Percentiles rank a stretch among this genome's conserved stretches.
Evolutionary conservation across 768 basidiomycete genomes (phyloP).

Genomic region (Cytidiella melzeri): DNA sequence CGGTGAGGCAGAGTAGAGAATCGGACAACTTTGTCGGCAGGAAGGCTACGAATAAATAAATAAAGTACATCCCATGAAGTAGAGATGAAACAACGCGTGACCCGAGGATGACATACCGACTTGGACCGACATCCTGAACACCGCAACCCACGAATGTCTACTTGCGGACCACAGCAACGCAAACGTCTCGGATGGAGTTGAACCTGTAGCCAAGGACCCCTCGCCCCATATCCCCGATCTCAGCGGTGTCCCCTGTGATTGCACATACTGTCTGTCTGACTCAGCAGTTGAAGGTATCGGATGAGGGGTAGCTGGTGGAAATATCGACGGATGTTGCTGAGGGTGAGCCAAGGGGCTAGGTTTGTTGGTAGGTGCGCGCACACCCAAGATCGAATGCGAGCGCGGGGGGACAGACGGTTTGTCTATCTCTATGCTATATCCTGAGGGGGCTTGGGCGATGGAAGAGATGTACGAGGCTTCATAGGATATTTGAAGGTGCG

Average conservation of each 20-base stretch:
- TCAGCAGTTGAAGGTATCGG: slow-evolving; percentile 73
- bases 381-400: slow-evolving; percentile 19
- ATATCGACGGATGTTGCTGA: slow-evolving; percentile 44
- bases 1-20: slow-evolving; percentile 79
- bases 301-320: slow-evolving; percentile 79
- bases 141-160: slow-evolving; percentile 65
- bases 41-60: slow-evolving; percentile 47
- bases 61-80: background rate
- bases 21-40: slow-evolving; percentile 61
- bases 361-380: slow-evolving; percentile 21
- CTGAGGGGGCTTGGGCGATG: slow-evolving; percentile 25
- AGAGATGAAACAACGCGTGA: no score
- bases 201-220: slow-evolving; percentile 23
- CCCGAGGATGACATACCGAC: slow-evolving; percentile 32
- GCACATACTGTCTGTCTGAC: slow-evolving; percentile 70
- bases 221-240: slow-evolving; percentile 75
- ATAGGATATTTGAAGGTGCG: slow-evolving; percentile 70
- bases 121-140: slow-evolving; percentile 72
- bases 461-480: slow-evolving; percentile 77
- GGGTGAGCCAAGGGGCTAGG: slow-evolving; percentile 28
- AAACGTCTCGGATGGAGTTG: slow-evolving; percentile 42
- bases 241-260: slow-evolving; percentile 71
- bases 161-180: slow-evolving; percentile 58
- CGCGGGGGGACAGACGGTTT: slow-evolving; percentile 25
- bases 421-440: slow-evolving; percentile 27